Evolutionary conservation across 2,329 filamentous ascomycete species (phyloP), one percentile per base, ranked within the genome.

Genomic region (Colletotrichum salicis): DNA sequence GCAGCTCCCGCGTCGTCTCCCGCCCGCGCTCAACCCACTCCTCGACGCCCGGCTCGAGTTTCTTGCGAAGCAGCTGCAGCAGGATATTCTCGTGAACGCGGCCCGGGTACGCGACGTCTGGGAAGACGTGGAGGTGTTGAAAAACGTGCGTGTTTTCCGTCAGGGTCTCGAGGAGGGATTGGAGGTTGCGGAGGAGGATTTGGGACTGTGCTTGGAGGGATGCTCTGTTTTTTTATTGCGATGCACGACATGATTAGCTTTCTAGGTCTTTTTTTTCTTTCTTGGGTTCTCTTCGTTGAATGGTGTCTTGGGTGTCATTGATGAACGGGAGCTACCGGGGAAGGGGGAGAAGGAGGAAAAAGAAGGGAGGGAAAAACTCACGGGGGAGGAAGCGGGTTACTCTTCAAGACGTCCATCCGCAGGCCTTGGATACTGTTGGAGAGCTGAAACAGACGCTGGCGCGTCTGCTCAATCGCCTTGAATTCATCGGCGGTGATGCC

Each of bases 1-100:
- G 75, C 51, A 76, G 69, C 19, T 73, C 70, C 62, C 76, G 78
- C 13, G 85, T 84, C 33, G 84, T 83, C 70, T 85, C 85, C 45
- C 89, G 87, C 1, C 91, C 92, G 63, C 90, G 84, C 27, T 90
- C 88, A 31, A 96, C 90, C 83, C 92, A 91, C 68, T 91, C 90
- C 78, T 95, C 93, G 22, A 95, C 91, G 29, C 89, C 87, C 0
- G 94, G 93, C 75, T 96, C 94, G 60, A 95, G 87, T 79, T 96
- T 96, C 82, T 96, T 97, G 51, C 94, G 91, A 37, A 97, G 85
- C 2, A 97, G 85, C 76, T 92, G 89, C 31, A 89, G 86, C 1
- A 96, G 86, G 4, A 94, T 86, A 60, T 81, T 83, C 79, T 93
- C 90, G 71, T 94, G 90, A 5, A 88, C 91, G 76, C 88, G 91